These are phyloP conservation scores for Mycena maculata DNA, from an alignment of 768 basidiomycete species.

Conservation along the genomic window DNA sequence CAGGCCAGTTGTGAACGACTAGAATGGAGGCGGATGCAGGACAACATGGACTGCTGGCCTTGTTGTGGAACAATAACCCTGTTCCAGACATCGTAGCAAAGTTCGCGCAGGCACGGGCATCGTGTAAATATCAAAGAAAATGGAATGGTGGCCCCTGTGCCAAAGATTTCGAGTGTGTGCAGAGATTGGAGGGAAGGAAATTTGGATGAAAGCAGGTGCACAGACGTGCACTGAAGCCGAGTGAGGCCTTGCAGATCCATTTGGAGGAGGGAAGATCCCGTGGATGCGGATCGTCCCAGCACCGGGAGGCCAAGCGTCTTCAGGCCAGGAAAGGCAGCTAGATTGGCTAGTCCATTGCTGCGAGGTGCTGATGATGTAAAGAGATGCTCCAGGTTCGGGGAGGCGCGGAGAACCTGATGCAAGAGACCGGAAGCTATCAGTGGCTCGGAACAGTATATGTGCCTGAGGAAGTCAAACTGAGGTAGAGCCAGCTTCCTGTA, in stretches of 20 bases:
- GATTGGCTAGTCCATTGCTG: not conserved
- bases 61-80: not conserved
- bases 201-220: not conserved
- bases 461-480: not conserved
- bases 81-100: not conserved
- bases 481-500: not conserved
- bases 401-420: not conserved
- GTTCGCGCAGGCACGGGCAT: slow-evolving; percentile 3
- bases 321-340: not conserved
- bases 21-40: not conserved
- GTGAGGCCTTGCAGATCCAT: not conserved
- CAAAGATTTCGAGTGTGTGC: not conserved
- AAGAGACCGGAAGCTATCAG: not conserved
- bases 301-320: slow-evolving; percentile 10
- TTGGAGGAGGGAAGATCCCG: not conserved
- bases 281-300: slow-evolving; percentile 10
- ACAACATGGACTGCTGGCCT: not conserved
- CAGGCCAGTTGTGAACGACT: not conserved
- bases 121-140: not conserved
- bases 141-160: slow-evolving; percentile 1
- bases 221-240: not conserved
- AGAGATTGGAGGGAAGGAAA: not conserved
- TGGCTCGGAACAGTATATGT: not conserved
- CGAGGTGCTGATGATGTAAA: not conserved
- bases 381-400: slow-evolving; percentile 7